Conservation (phyloP, 1,139 yeast genomes). For the Sugiyamaella xylanicola region DNA sequence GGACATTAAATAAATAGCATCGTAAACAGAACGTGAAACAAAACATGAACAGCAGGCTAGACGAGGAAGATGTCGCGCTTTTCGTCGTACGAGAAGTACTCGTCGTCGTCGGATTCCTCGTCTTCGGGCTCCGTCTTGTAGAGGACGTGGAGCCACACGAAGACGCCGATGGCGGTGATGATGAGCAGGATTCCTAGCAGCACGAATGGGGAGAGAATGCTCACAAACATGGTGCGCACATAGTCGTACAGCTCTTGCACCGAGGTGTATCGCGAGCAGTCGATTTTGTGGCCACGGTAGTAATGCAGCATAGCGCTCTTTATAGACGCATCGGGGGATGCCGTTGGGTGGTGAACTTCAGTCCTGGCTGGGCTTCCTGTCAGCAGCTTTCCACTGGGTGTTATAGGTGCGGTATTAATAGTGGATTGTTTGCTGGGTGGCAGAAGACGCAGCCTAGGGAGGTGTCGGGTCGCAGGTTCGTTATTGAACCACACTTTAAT, state of each 20-base stretch:
- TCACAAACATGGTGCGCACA: conserved; percentile 29
- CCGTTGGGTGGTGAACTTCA: too few species aligned
- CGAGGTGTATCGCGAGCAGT: conserved; percentile 23
- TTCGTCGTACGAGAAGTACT: conserved; percentile 7
- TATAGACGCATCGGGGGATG: conserved; percentile 14
- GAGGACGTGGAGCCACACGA: conserved; percentile 22
- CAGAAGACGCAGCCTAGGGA: too few species aligned
- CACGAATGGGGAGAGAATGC: conserved; percentile 33
- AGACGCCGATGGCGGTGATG: conserved; percentile 31
- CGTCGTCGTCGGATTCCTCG: conserved; percentile 9
- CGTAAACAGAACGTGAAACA: conserved; percentile 3
- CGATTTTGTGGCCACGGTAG: conserved; percentile 28
- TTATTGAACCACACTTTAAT: conserved; percentile 13
- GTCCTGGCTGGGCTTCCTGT: background rate
- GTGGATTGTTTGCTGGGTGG: conserved; percentile 1
- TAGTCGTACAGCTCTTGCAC: conserved; percentile 28
- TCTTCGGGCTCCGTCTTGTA: background rate
- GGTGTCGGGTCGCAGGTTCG: too few species aligned
- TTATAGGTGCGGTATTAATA: background rate
- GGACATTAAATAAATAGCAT: conserved; percentile 8
- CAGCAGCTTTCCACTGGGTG: background rate
- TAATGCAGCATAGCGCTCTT: conserved; percentile 27
- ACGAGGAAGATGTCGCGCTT: conserved; percentile 15
- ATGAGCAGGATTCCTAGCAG: conserved; percentile 29
- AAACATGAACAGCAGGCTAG: background rate